Evolutionary conservation across 192 early-diverging fungal species (phyloP).

Genomic region (Haplosporangium gracile): DNA sequence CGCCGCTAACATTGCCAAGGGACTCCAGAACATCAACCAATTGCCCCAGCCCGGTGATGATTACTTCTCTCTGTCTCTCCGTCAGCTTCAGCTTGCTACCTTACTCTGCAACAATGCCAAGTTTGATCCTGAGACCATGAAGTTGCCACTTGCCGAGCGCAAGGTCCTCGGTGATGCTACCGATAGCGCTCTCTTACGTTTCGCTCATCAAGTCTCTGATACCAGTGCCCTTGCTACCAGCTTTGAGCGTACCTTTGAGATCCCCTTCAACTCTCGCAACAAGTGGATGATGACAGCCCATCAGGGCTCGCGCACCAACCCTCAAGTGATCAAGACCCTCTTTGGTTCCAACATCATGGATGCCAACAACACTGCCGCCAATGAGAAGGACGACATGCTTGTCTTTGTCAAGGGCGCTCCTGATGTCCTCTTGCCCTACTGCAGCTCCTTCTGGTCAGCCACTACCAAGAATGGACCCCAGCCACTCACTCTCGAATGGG

Average conservation of each 20-base stretch:
- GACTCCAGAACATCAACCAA: not conserved
- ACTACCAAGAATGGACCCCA: constrained; percentile 59
- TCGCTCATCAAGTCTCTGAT: constrained; percentile 59
- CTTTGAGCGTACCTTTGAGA: constrained; percentile 58
- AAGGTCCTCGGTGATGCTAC: constrained; percentile 86
- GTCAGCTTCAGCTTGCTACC: constrained; percentile 61
- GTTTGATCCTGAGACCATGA: constrained; percentile 66
- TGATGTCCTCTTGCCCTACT: constrained; percentile 73
- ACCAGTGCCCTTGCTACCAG: constrained; percentile 53
- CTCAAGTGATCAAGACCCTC: constrained; percentile 51
- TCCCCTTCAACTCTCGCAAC: constrained; percentile 84
- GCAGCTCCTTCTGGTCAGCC: constrained; percentile 51
- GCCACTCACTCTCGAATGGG: constrained; percentile 38
- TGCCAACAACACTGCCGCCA: constrained; percentile 17
- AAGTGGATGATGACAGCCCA: constrained; percentile 75
- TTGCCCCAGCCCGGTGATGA: constrained; percentile 23
- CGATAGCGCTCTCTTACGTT: constrained; percentile 84
- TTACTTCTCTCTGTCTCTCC: constrained; percentile 28
- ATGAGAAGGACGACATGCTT: constrained; percentile 56
- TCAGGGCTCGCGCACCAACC: constrained; percentile 23
- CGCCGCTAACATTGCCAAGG: constrained; percentile 23
- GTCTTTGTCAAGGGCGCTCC: constrained; percentile 86
- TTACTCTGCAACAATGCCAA: constrained; percentile 76
- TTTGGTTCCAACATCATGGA: constrained; percentile 43
- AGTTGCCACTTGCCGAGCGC: constrained; percentile 67